These are phyloP conservation scores for Microthlaspi erraticum DNA, from an alignment of 345 rosid species.

Conservation along the genomic window DNA sequence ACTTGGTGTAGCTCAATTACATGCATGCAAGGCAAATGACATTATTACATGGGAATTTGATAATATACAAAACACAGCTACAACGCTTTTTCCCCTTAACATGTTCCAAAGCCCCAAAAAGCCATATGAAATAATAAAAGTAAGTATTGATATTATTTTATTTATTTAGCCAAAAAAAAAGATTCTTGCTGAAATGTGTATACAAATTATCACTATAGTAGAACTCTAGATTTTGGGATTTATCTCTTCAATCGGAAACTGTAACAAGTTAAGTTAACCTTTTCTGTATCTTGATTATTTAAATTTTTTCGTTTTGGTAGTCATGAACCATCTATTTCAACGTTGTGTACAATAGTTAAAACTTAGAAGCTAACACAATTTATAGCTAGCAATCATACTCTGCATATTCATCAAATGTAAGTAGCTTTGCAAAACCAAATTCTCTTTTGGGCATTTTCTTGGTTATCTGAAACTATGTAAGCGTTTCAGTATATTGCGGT, in stretches of 20 bases:
- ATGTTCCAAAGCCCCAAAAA: conserved; percentile 20
- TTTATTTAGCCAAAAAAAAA: background rate
- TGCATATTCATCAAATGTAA: background rate
- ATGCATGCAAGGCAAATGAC: conserved; percentile 46
- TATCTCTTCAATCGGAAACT: background rate
- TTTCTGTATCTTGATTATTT: too few relatives aligned
- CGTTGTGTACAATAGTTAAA: background rate
- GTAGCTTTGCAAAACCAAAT: conserved; percentile 20
- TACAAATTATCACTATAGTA: background rate
- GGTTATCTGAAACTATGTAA: background rate
- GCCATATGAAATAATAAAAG: conserved; percentile 12
- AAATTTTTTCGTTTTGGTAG: background rate
- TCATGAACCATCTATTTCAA: background rate
- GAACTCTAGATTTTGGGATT: background rate
- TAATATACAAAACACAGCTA: conserved; percentile 20
- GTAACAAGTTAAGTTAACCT: too few relatives aligned
- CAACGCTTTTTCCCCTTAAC: conserved; percentile 23
- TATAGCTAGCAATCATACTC: background rate
- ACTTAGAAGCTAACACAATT: conserved; percentile 7
- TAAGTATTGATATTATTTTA: background rate
- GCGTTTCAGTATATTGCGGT: conserved; percentile 9
- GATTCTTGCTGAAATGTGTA: background rate
- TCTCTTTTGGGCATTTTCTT: background rate
- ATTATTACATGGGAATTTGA: conserved; percentile 41
- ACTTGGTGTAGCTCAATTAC: conserved; percentile 38